Evolutionary conservation across 805 yeast species (phyloP), one percentile per base, ranked within the genome.

Genomic region (Yarrowia phangngaensis): DNA sequence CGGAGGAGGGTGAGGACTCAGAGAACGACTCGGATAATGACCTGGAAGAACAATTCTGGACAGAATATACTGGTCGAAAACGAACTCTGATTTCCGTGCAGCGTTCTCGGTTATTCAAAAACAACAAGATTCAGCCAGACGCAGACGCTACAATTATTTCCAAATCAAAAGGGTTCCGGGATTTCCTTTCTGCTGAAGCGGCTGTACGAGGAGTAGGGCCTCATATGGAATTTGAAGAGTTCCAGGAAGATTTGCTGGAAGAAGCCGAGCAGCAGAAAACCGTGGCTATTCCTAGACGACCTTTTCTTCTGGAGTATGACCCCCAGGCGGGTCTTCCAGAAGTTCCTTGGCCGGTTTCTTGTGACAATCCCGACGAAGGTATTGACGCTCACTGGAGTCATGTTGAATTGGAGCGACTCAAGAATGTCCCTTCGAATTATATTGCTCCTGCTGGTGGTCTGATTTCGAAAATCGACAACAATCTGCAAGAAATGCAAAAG

Each of bases 41-140:
- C 59, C 72, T 84, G 26, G 95, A 88, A 58, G 66, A 80, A 35
- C 82, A 82, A 47, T 78, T 85, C 1, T 89, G 97, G 97, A 82
- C 83, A 56, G 76, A 76, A n/a, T 65, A 81, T 29, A 87, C 92
- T 0, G 84, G 95, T 0, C 82, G 82, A 53, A 75, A 83, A 0
- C 69, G 96, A 51, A 86, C 90, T 12, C 80, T 82, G 46, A 75
- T 84, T 53, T 81, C 95, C 59, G 65, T 78, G 19, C 72, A 74
- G 51, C 73, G 97, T 56, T 72, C 84, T 0, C 75, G 73, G 2
- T 65, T 87, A 36, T 88, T 90, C 60, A 75, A 73, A 15, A 74
- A 75, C 13, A 68, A 71, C 51, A 73, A 70, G 48, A 62, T 89
- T 6, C 82, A 84, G 53, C 64, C 72, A 11, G 80, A 85, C 29